Conservation (phyloP, 2,329 filamentous ascomycete species). For the Fusarium sublunatum region DNA sequence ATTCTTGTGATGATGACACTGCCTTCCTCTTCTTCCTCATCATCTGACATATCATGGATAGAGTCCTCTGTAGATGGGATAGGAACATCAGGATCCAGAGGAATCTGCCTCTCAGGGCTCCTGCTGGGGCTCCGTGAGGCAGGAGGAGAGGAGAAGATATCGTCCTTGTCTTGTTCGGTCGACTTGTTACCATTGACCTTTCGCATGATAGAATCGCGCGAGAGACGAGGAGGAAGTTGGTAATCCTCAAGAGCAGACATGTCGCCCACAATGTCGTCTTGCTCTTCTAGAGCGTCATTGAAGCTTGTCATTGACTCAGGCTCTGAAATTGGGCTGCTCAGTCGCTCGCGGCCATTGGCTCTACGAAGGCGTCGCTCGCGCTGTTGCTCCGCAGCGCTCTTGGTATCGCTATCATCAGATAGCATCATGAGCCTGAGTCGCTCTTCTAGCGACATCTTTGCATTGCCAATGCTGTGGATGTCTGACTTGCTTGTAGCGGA, state of each 20-base stretch:
- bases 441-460: slow-evolving; percentile 86
- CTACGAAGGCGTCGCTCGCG: slow-evolving; percentile 76
- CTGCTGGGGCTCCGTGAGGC: slow-evolving; percentile 58
- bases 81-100: slow-evolving; percentile 87
- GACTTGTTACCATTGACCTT: slow-evolving; percentile 77
- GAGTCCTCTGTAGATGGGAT: slow-evolving; percentile 87
- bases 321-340: slow-evolving; percentile 57
- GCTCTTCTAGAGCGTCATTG: slow-evolving; percentile 61
- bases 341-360: slow-evolving; percentile 64
- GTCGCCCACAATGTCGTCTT: slow-evolving; percentile 70
- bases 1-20: slow-evolving; percentile 76
- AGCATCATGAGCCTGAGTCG: slow-evolving; percentile 90
- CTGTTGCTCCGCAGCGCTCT: slow-evolving; percentile 72
- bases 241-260: slow-evolving; percentile 70
- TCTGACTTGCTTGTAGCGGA: slow-evolving; percentile 76
- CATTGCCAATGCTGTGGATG: slow-evolving; percentile 78
- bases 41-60: slow-evolving; percentile 60
- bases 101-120: slow-evolving; percentile 65
- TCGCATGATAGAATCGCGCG: slow-evolving; percentile 90
- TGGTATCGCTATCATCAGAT: slow-evolving; percentile 70
- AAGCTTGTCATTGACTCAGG: slow-evolving; percentile 49
- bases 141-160: slow-evolving; percentile 71
- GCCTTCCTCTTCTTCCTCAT: slow-evolving; percentile 60
- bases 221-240: slow-evolving; percentile 81
- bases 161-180: slow-evolving; percentile 70